phyloP scores from a whole-genome alignment of 2,329 filamentous ascomycete species.

The Talaromyces atroroseus region DNA sequence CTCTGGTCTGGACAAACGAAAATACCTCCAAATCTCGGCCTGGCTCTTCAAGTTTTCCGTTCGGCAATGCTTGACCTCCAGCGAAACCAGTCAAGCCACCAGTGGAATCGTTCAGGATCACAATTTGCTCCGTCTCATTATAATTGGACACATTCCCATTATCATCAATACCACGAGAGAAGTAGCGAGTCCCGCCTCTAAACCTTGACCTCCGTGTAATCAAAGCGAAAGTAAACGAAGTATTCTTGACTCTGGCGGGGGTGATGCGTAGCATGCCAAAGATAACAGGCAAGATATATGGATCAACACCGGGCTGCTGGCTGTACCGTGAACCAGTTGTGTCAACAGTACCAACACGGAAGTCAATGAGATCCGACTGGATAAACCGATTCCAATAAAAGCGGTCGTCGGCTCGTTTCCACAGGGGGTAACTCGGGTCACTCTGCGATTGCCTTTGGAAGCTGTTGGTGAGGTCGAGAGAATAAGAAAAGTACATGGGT shows the following conservation, averaged over 20 bases:
- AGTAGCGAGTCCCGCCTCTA: slow-evolving; percentile 86
- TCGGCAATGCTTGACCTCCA: slow-evolving; percentile 68
- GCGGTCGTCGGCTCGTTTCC: slow-evolving; percentile 89
- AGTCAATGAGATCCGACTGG: slow-evolving; percentile 85
- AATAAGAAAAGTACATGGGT: slow-evolving; percentile 98
- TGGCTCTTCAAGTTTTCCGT: slow-evolving; percentile 58
- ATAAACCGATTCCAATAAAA: slow-evolving; percentile 99
- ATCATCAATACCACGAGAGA: slow-evolving; percentile 89
- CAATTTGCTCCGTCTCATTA: slow-evolving; percentile 94
- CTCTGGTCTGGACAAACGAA: slow-evolving; percentile 92
- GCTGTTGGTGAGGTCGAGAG: slow-evolving; percentile 90
- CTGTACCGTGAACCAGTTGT: slow-evolving; percentile 42
- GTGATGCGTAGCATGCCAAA: slow-evolving; percentile 94
- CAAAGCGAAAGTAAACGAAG: slow-evolving; percentile 74
- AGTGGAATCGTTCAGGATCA: slow-evolving; percentile 78
- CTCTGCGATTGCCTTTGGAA: slow-evolving; percentile 87
- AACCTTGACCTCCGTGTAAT: slow-evolving; percentile 86
- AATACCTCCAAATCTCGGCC: slow-evolving; percentile 80
- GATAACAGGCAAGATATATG: slow-evolving; percentile 91
- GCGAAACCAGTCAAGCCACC: slow-evolving; percentile 74
- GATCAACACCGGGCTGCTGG: slow-evolving; percentile 71
- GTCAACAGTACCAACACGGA: slow-evolving; percentile 57
- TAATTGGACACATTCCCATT: slow-evolving; percentile 96
- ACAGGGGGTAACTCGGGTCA: slow-evolving; percentile 67
- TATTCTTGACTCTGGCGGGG: slow-evolving; percentile 78